A percentile compares a stretch with the other conserved stretches of the same genome.
phyloP scores from a whole-genome alignment of 805 yeast species.

The Monosporozyma yasuniensis region DNA sequence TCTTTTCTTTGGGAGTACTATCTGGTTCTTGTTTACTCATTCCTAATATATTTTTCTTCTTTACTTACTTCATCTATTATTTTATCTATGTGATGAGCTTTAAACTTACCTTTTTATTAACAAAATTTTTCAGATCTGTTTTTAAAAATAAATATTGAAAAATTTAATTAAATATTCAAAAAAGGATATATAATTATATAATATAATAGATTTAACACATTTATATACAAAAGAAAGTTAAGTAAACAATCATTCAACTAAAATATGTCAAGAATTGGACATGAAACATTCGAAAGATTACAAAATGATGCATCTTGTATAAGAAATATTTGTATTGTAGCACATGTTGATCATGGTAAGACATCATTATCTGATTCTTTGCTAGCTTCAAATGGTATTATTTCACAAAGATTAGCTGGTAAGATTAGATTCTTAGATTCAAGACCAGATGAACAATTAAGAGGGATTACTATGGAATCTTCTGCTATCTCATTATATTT shows the following conservation, averaged over 20 bases:
- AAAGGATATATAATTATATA: background rate
- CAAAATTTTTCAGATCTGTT: background rate
- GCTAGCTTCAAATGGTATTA: slow-evolving; percentile 91
- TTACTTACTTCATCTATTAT: background rate
- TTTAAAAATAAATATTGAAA: background rate
- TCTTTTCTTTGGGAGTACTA: background rate
- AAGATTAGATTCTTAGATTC: slow-evolving; percentile 88
- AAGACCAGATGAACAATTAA: slow-evolving; percentile 86
- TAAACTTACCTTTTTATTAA: background rate
- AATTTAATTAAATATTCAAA: background rate
- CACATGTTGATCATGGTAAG: slow-evolving; percentile 98
- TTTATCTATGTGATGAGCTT: background rate
- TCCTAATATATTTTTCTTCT: background rate
- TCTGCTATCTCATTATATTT: slow-evolving; percentile 92
- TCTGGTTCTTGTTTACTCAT: background rate
- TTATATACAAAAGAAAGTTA: too few relatives aligned
- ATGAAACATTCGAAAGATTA: slow-evolving; percentile 53
- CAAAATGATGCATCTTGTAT: slow-evolving; percentile 64
- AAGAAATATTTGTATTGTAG: slow-evolving; percentile 88
- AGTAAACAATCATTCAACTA: background rate
- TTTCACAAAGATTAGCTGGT: slow-evolving; percentile 91
- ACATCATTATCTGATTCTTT: slow-evolving; percentile 89
- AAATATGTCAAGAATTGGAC: slow-evolving; percentile 44
- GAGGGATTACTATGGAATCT: slow-evolving; percentile 98
- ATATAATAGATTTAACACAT: too few relatives aligned